Evolutionary conservation across 2,329 filamentous ascomycete genomes (phyloP), one percentile per base, ranked within the genome.

Genomic region (Kalmusia sp.): DNA sequence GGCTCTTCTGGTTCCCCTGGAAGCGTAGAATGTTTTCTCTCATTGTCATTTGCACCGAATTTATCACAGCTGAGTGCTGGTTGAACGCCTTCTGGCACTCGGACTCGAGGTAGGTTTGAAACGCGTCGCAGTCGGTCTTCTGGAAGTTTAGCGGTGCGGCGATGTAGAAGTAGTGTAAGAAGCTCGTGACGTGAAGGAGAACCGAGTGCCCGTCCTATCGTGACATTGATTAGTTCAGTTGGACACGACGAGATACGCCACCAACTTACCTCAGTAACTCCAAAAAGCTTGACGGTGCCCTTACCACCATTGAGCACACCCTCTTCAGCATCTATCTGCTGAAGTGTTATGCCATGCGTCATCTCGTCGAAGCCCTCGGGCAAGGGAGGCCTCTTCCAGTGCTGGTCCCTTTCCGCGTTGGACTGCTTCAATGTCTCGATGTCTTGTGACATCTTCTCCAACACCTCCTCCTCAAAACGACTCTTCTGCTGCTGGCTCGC

Each of bases 371-470:
- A 90, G 62, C 82, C 79, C 1, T 52, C 51, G 19, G 79, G 79
- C 25, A 91, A 71, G 25, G 76, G 74, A 14, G 88, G 88, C 48
- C 88, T 80, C 40, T 89, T 87, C 96, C 95, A 99, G 70, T 91
- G 84, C 75, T 99, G 95, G 72, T 98, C 93, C 73, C 88, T 96
- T 71, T 99, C 95, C 2, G 90, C 83, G 75, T 96, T 98, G 75
- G 84, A 91, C 67, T 91, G 83, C 80, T 93, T 96, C 62, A 96
- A 81, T 17, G 88, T 90, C 21, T 85, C 88, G 57, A 98, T 93
- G 70, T 97, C 92, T 76, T 98, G 93, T 57, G 92, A 95, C 76
- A 99, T 85, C 80, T 96, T 96, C 81, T 97, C 93, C 57, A 99
- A 82, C 2, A 96, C 91, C 71, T 97, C 92, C 53, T 90, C 88